Base-by-base conservation (phyloP, 2,329 filamentous ascomycete genomes). In the Colletotrichum paranaense region DNA sequence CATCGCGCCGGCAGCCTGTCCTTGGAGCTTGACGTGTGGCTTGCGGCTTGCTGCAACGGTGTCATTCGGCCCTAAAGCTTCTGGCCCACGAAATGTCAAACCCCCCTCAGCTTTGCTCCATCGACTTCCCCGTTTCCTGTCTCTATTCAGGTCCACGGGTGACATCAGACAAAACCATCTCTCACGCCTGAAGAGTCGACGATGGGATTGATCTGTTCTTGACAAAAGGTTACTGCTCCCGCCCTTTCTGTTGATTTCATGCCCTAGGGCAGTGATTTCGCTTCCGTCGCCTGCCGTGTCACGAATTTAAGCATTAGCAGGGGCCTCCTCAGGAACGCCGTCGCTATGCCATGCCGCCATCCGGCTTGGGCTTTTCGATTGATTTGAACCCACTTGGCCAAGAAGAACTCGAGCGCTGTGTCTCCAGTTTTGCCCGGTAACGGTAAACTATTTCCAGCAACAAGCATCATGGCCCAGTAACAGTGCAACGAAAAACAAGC, bases 161-260 rank as follows among this genome's bases (percentile, higher is more conserved):
- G 59, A 72, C 69, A 72, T 72, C 66, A 72, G 66, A 72, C 66
- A 52, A 72, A 64, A 69, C 69, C 32, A 19, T 24, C n/a, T 57
- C 58, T 72, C 28, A 30, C 65, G 52, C 53, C 60, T 65, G 35
- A 49, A 38, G 65, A 57, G 38, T 42, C 58, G 52, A 63, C 42
- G 42, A 64, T 4, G 32, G 16, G n/a, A 22, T 62, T 12, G 12
- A 42, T 14, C 22, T 26, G 30, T 42, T 35, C n/a, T 14, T 7
- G 30, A 32, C 35, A 46, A 71, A 26, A 55, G 9, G 55, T 24
- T 11, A 22, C 26, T 62, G 30, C 49, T 42, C 14, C 57, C 35
- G 26, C 38, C 56, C 38, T 22, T 42, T 38, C 32, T 22, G 26
- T n/a, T n/a, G 42, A n/a, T 49, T n/a, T 19, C 42, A 49, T 57